Conservation (phyloP, 306 rosid species). For the Fagus crenata region DNA sequence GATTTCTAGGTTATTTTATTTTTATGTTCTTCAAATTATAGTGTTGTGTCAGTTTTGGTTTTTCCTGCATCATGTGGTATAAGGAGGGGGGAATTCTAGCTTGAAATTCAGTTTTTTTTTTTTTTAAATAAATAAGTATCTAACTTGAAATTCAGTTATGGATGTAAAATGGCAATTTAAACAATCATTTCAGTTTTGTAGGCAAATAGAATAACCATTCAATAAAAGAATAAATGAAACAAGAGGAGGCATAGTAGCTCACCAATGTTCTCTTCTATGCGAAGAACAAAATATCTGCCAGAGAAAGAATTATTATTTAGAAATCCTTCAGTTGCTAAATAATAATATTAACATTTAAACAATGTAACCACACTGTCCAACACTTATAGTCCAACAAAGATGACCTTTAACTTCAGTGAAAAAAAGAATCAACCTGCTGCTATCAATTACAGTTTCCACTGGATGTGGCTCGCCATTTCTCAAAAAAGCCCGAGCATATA, state of each 20-base stretch:
- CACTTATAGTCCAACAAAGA: not conserved
- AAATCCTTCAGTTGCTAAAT: constrained; percentile 21
- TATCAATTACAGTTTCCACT: constrained; percentile 94
- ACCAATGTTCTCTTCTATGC: constrained; percentile 95
- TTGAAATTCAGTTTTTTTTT: too few species aligned
- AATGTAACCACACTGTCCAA: not conserved
- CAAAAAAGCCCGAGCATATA: constrained; percentile 96
- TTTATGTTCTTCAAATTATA: too few species aligned
- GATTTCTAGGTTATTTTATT: too few species aligned
- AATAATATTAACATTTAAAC: constrained; percentile 23
- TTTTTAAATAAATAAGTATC: not conserved
- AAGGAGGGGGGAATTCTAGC: too few species aligned
- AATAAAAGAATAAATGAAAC: constrained; percentile 14
- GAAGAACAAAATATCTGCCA: constrained; percentile 96
- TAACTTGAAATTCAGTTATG: not conserved
- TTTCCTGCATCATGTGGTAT: too few species aligned
- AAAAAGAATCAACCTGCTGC: constrained; percentile 80
- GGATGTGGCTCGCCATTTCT: constrained; percentile 95
- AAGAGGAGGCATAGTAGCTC: constrained; percentile 37
- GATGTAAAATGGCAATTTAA: not conserved
- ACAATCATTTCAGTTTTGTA: not conserved
- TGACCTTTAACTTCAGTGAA: not conserved
- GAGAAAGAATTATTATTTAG: constrained; percentile 20
- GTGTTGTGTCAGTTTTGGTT: too few species aligned
- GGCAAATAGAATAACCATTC: not conserved